These are phyloP conservation scores for Bipolaris cookei DNA, from an alignment of 2,329 filamentous ascomycete species.

Conservation along the genomic window DNA sequence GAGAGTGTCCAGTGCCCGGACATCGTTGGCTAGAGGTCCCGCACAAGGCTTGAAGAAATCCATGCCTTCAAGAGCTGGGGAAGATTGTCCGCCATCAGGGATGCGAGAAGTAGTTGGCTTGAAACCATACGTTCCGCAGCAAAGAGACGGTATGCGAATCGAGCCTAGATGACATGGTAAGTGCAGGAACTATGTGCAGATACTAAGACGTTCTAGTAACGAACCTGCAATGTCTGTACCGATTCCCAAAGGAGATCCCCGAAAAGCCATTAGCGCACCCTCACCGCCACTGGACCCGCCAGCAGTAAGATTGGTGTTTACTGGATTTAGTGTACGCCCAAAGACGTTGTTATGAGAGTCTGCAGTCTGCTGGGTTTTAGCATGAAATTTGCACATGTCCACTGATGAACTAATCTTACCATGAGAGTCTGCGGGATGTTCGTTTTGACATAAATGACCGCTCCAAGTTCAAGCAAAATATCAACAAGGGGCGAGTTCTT, in stretches of 20 bases:
- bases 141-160: conserved; percentile 60
- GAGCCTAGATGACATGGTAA: conserved; percentile 23
- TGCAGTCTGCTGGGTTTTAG: conserved; percentile 27
- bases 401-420: conserved; percentile 50
- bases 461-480: conserved; percentile 64
- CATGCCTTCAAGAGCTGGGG: not conserved
- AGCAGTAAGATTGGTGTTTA: conserved; percentile 62
- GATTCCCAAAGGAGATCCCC: conserved; percentile 64
- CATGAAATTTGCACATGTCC: too few species aligned
- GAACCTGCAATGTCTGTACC: conserved; percentile 63
- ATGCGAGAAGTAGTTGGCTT: conserved; percentile 60
- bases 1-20: not conserved
- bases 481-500: conserved; percentile 61
- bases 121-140: conserved; percentile 57
- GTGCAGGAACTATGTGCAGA: not conserved
- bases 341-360: conserved; percentile 69
- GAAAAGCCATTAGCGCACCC: conserved; percentile 63
- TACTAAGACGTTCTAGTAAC: not conserved
- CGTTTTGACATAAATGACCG: conserved; percentile 71
- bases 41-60: conserved; percentile 7
- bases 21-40: conserved; percentile 11
- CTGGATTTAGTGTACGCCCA: conserved; percentile 66
- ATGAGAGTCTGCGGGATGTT: conserved; percentile 71
- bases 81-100: conserved; percentile 44
- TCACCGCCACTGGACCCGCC: conserved; percentile 71